Evolutionary conservation across 1,284 basidiomycete species (phyloP).

Genomic region (Cerioporus squamosus): DNA sequence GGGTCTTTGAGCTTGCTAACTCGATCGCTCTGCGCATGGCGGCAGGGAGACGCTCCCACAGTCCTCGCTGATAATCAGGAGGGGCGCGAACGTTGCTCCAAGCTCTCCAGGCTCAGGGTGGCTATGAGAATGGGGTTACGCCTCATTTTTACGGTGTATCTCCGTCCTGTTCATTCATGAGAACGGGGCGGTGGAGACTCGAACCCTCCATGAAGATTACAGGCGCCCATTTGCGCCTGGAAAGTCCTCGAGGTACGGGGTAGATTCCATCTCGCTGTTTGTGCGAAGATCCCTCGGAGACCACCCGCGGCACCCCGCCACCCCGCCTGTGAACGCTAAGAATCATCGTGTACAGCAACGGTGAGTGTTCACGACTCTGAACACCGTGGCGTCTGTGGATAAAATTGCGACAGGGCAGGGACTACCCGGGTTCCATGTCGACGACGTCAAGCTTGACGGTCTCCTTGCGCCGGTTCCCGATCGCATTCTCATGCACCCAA

Average conservation of each 20-base stretch:
- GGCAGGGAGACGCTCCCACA: not conserved
- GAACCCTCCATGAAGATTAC: conserved; percentile 1
- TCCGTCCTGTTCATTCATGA: conserved; percentile 19
- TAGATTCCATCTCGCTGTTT: conserved; percentile 14
- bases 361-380: conserved; percentile 9
- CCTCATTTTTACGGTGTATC: conserved; percentile 21
- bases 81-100: conserved; percentile 7
- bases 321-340: conserved; percentile 5
- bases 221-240: conserved; percentile 19
- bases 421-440: conserved; percentile 10
- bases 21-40: not conserved
- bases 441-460: conserved; percentile 10
- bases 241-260: conserved; percentile 13
- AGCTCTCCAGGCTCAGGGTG: not conserved
- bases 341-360: conserved; percentile 7
- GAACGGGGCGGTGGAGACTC: conserved; percentile 16
- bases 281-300: conserved; percentile 25
- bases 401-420: conserved; percentile 18
- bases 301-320: conserved; percentile 3
- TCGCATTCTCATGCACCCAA: conserved; percentile 17
- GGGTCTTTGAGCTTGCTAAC: conserved; percentile 6
- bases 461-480: conserved; percentile 16
- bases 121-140: not conserved
- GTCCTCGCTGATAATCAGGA: conserved; percentile 6
- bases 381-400: conserved; percentile 9